phyloP scores from a whole-genome alignment of 345 rosid species.

The Capsella bursapastoris region DNA sequence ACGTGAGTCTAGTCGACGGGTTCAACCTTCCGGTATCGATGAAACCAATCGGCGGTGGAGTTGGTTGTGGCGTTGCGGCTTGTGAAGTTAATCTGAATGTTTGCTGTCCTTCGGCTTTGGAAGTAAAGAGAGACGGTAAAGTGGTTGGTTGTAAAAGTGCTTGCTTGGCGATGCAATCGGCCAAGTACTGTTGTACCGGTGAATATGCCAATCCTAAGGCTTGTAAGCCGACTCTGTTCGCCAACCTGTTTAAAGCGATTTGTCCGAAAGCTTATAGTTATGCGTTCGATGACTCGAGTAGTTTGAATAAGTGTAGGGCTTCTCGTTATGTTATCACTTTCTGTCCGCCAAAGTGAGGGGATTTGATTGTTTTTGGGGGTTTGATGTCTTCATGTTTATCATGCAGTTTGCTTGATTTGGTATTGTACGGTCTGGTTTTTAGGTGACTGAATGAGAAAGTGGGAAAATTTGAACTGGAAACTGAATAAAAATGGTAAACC shows the following conservation, averaged over 20 bases:
- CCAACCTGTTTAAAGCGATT: constrained; percentile 83
- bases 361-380: background rate
- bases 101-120: constrained; percentile 90
- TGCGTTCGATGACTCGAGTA: constrained; percentile 89
- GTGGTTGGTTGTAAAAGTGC: constrained; percentile 94
- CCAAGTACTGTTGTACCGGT: constrained; percentile 91
- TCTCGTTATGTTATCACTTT: constrained; percentile 88
- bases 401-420: background rate
- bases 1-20: constrained; percentile 92
- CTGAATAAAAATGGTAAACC: background rate
- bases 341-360: constrained; percentile 75
- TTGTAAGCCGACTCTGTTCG: constrained; percentile 86
- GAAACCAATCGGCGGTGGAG: constrained; percentile 88
- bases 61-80: constrained; percentile 85
- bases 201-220: constrained; percentile 64
- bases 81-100: constrained; percentile 83
- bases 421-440: constrained; percentile 10
- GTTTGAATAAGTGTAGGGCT: constrained; percentile 89
- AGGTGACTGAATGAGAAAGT: constrained; percentile 13
- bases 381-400: background rate
- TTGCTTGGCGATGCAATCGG: constrained; percentile 91
- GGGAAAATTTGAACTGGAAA: background rate
- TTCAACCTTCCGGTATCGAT: constrained; percentile 86
- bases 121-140: constrained; percentile 62
- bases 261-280: constrained; percentile 94